A percentile compares a stretch with the other conserved stretches of the same genome.
phyloP scores from a whole-genome alignment of 345 rosid species.

The Aethionema arabicum region DNA sequence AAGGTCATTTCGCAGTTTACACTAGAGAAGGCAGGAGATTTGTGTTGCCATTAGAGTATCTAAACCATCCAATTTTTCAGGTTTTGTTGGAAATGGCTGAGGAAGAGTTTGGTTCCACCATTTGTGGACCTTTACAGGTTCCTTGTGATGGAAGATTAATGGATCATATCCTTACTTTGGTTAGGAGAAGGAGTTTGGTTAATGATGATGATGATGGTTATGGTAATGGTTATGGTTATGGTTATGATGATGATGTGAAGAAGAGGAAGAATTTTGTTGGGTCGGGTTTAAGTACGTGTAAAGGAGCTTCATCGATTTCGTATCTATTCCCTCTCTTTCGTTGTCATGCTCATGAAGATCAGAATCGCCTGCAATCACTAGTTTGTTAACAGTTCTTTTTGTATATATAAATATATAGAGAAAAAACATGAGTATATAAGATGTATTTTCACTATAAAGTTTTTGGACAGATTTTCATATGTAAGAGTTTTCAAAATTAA shows the following conservation, averaged over 20 bases:
- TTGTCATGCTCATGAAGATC: conserved; percentile 36
- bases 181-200: conserved; percentile 39
- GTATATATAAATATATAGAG: conserved; percentile 30
- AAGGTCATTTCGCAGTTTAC: conserved; percentile 52
- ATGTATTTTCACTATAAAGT: conserved; percentile 27
- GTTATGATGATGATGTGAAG: conserved; percentile 24
- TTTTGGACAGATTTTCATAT: conserved; percentile 15
- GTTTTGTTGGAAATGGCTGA: conserved; percentile 53
- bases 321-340: conserved; percentile 38
- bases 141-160: conserved; percentile 53
- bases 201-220: conserved; percentile 23
- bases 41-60: conserved; percentile 44
- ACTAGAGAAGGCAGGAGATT: conserved; percentile 55
- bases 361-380: conserved; percentile 34
- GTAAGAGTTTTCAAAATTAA: neutral
- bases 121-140: conserved; percentile 50
- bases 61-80: conserved; percentile 56
- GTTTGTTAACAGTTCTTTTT: conserved; percentile 36
- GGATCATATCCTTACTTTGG: conserved; percentile 42
- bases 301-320: conserved; percentile 37
- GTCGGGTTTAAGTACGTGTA: conserved; percentile 36
- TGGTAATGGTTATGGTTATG: neutral
- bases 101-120: conserved; percentile 49
- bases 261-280: conserved; percentile 28
- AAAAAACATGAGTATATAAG: conserved; percentile 18